Evolutionary conservation across 1,284 basidiomycete species (phyloP), one percentile per base, ranked within the genome.

Genomic region (Pascua guehoae): DNA sequence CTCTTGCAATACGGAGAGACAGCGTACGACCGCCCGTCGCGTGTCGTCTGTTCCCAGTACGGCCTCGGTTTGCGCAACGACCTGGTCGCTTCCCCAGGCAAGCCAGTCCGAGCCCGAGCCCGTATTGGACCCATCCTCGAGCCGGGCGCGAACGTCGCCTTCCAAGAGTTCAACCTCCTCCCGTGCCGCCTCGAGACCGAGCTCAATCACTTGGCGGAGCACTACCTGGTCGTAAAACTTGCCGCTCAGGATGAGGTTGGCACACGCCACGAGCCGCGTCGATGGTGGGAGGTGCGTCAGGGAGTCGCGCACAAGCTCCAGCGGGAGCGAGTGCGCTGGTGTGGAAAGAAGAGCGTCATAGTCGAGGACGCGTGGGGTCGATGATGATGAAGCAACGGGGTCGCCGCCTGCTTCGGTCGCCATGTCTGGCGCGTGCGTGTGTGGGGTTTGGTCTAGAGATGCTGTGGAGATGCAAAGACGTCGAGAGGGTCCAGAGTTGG

Each of bases 201-300:
- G 40, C 42, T 66, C 53, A 61, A 76, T 43, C 37, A 72, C 4
- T 58, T 71, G 18, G 51, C 73, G 51, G 63, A 75, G 15, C 53
- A 67, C 42, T 60, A 39, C 43, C 18, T 49, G 56, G 43, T 61
- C 60, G 32, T 49, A 46, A 10, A 62, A 11, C 18, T 50, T 44
- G 18, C 57, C 55, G 43, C 50, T 48, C 18, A 62, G 57, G 32
- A 65, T 45, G 32, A 65, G 56, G 53, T 62, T 62, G 41, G 61
- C 51, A 42, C 51, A 53, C 12, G 61, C 57, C 17, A 60, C 56
- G 10, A 65, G 39, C 14, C 52, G 50, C 16, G 44, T 44, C 14
- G 43, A 12, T 15, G 43, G 24, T 12, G 53, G 41, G 16, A 62
- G 51, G 14, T 18, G 32, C 5, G 40, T 36, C 7, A 65, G 48